Conservation (phyloP, 2,329 filamentous ascomycete species). For the Penicillium occitanis region DNA sequence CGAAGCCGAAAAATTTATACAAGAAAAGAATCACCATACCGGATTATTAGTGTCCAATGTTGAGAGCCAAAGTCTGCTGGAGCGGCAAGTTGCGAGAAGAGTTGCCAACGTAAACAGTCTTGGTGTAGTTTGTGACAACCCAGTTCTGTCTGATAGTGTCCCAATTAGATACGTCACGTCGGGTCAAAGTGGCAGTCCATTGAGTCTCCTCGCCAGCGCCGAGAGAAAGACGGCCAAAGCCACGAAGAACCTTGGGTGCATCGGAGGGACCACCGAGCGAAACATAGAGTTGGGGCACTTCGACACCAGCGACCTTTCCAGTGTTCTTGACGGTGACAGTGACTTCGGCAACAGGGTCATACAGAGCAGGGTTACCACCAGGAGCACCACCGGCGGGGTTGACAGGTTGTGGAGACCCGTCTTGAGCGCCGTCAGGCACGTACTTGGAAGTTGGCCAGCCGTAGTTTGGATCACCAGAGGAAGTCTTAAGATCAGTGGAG, state of each 20-base stretch:
- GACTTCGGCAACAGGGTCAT: constrained; percentile 52
- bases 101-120: constrained; percentile 61
- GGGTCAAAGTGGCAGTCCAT: constrained; percentile 69
- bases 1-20: background rate
- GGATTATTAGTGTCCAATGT: background rate
- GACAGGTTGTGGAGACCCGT: constrained; percentile 57
- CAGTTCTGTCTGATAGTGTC: constrained; percentile 78
- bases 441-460: constrained; percentile 51
- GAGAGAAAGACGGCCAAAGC: constrained; percentile 76
- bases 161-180: constrained; percentile 87
- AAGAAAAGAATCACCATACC: constrained; percentile 1
- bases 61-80: constrained; percentile 33
- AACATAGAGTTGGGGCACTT: constrained; percentile 65
- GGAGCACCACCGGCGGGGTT: constrained; percentile 58
- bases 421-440: constrained; percentile 52
- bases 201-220: constrained; percentile 64
- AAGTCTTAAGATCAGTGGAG: constrained; percentile 54
- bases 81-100: constrained; percentile 60
- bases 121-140: constrained; percentile 61
- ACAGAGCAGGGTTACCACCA: constrained; percentile 60
- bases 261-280: constrained; percentile 77
- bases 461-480: constrained; percentile 56
- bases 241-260: constrained; percentile 65
- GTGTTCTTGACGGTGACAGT: constrained; percentile 54
- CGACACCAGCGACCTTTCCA: constrained; percentile 50